Evolutionary conservation across 768 basidiomycete genomes (phyloP).

Genomic region (Mycena venus): DNA sequence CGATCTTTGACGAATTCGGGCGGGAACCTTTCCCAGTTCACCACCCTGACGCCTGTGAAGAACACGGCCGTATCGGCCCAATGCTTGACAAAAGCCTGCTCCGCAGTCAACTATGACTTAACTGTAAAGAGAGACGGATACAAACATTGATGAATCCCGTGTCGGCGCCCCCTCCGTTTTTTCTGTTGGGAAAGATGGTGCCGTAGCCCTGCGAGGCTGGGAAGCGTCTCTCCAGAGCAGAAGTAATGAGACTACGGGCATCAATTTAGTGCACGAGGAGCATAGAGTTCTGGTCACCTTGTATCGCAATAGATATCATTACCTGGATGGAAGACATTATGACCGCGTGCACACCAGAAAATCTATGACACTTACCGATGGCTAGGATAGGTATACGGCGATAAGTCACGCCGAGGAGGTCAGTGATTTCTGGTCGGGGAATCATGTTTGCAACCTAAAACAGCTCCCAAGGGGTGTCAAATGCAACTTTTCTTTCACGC

Average conservation of each 20-base stretch:
- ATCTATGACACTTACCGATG: no score
- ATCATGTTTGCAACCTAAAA: constrained; percentile 61
- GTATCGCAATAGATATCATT: constrained; percentile 75
- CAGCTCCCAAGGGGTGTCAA: background rate
- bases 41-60: constrained; percentile 51
- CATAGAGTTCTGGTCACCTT: constrained; percentile 35
- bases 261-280: no score
- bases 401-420: constrained; percentile 65
- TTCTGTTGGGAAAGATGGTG: constrained; percentile 8
- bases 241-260: constrained; percentile 12
- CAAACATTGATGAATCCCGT: constrained; percentile 1
- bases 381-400: constrained; percentile 73
- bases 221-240: constrained; percentile 10
- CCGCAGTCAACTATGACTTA: no score
- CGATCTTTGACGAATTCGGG: constrained; percentile 64
- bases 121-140: background rate
- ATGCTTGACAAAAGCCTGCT: constrained; percentile 56
- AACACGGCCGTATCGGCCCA: constrained; percentile 63
- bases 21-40: constrained; percentile 65
- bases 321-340: no score
- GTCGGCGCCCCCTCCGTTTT: constrained; percentile 5
- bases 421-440: constrained; percentile 70
- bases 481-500: background rate
- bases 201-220: background rate
- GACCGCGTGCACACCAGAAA: no score